Evolutionary conservation across 2,329 filamentous ascomycete species (phyloP).

Genomic region (Apiospora kogelbergensis): DNA sequence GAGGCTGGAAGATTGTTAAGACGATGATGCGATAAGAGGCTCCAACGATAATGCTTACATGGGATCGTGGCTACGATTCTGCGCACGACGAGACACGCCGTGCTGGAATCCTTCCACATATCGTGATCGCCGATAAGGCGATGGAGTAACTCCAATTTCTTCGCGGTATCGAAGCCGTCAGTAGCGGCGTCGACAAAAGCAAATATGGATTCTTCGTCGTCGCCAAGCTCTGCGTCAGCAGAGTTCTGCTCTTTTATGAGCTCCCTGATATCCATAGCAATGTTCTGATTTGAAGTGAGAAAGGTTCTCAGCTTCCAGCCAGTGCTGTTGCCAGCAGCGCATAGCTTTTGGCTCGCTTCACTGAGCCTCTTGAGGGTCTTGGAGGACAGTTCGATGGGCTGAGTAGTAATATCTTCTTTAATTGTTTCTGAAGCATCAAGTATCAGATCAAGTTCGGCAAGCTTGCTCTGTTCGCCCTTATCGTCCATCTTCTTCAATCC

Average conservation of each 20-base stretch:
- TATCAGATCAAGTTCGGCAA: slow-evolving; percentile 19
- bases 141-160: slow-evolving; percentile 21
- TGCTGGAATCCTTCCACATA: slow-evolving; percentile 21
- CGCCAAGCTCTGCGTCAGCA: slow-evolving; percentile 11
- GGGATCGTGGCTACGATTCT: slow-evolving; percentile 15
- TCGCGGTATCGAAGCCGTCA: slow-evolving; percentile 18
- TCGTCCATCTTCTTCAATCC: slow-evolving; percentile 15
- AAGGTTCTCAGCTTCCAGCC: slow-evolving; percentile 31
- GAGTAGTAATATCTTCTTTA: slow-evolving; percentile 14
- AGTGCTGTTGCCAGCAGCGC: slow-evolving; percentile 18
- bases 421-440: slow-evolving; percentile 25
- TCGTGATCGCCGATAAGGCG: slow-evolving; percentile 20
- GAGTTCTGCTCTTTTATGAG: slow-evolving; percentile 15
- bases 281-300: slow-evolving; percentile 23
- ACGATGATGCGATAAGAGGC: no score
- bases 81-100: slow-evolving; percentile 15
- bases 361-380: slow-evolving; percentile 22
- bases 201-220: slow-evolving; percentile 22
- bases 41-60: background rate
- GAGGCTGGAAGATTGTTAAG: background rate
- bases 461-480: slow-evolving; percentile 16
- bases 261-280: background rate
- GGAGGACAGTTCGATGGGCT: slow-evolving; percentile 22
- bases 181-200: slow-evolving; percentile 28
- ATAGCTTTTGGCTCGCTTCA: slow-evolving; percentile 19